These are phyloP conservation scores for Candida insectalens DNA, from an alignment of 805 yeast genomes.

Conservation along the genomic window DNA sequence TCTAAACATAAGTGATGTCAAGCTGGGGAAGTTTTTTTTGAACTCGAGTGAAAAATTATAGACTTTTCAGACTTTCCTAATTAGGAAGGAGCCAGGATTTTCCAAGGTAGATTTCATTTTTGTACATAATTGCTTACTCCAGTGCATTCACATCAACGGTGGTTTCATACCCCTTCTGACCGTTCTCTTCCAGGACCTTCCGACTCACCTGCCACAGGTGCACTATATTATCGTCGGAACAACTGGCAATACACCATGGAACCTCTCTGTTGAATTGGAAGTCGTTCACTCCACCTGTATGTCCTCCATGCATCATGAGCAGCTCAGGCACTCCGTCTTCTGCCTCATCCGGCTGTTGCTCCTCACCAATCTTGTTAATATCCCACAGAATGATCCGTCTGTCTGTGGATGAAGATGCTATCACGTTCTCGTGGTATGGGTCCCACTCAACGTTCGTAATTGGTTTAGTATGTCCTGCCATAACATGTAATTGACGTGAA, in stretches of 20 bases:
- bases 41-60: not conserved
- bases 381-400: constrained; percentile 80
- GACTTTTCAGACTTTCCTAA: no score
- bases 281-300: constrained; percentile 68
- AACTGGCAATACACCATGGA: constrained; percentile 70
- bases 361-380: constrained; percentile 67
- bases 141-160: constrained; percentile 4
- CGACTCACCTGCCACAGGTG: constrained; percentile 45
- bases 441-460: constrained; percentile 72
- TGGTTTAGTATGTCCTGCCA: constrained; percentile 72
- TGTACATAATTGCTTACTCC: not conserved
- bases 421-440: constrained; percentile 64
- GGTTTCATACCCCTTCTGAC: constrained; percentile 5
- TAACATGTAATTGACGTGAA: constrained; percentile 45
- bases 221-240: constrained; percentile 51
- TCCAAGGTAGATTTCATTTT: not conserved
- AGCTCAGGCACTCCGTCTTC: constrained; percentile 88
- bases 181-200: constrained; percentile 19
- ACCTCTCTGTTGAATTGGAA: constrained; percentile 59
- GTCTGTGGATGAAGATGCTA: constrained; percentile 72
- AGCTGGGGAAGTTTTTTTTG: not conserved
- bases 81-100: not conserved
- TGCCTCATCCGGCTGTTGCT: constrained; percentile 77
- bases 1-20: not conserved
- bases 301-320: constrained; percentile 90